phyloP scores from a whole-genome alignment of 345 rosid genomes.

The Euphorbia lathyris region DNA sequence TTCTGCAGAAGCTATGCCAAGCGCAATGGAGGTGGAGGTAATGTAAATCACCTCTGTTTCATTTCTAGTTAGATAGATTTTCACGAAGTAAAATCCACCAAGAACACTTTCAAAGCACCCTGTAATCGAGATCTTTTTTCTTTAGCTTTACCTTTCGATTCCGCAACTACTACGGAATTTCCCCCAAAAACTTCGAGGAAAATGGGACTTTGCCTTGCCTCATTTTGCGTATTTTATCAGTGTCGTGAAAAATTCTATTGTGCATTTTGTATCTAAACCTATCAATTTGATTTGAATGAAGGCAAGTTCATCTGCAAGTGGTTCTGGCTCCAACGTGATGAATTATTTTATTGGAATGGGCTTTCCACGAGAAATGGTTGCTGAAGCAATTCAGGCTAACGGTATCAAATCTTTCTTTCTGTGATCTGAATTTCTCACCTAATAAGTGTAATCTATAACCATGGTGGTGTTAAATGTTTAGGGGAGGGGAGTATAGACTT shows the following conservation, averaged over 20 bases:
- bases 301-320: constrained; percentile 43
- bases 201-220: too few species aligned
- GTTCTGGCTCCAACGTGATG: constrained; percentile 44
- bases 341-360: constrained; percentile 57
- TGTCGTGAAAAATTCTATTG: too few species aligned
- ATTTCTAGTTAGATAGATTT: too few species aligned
- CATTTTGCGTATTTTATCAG: too few species aligned
- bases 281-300: constrained; percentile 21
- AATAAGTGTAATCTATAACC: constrained; percentile 1
- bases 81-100: too few species aligned
- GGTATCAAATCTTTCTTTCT: constrained; percentile 31
- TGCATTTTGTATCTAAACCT: constrained; percentile 10
- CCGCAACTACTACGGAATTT: too few species aligned
- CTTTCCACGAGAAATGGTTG: constrained; percentile 40
- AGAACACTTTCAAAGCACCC: too few species aligned
- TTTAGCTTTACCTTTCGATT: too few species aligned
- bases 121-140: too few species aligned
- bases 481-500: constrained; percentile 54
- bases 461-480: constrained; percentile 20
- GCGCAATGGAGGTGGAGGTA: too few species aligned
- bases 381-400: constrained; percentile 44
- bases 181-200: too few species aligned
- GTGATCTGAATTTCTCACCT: not conserved
- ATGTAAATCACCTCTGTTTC: too few species aligned
- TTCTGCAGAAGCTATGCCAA: constrained; percentile 28